phyloP scores from a whole-genome alignment of 73 alveolate genomes.

The Paramecium sonneborni region DNA sequence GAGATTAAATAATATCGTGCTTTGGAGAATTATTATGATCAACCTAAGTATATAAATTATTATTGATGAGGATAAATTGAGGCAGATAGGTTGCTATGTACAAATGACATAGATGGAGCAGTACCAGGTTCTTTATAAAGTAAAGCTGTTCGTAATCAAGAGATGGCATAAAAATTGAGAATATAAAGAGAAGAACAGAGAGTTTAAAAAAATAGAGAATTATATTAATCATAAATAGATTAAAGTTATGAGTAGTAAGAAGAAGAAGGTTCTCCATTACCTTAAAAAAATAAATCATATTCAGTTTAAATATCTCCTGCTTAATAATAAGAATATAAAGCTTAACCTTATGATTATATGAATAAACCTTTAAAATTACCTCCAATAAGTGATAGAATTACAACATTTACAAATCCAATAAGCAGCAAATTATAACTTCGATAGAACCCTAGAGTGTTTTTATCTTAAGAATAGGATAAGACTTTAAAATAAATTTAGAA shows the following conservation, averaged over 20 bases:
- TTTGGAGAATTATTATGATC: constrained; percentile 32
- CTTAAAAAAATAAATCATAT: not conserved
- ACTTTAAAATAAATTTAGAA: not conserved
- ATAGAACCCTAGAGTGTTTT: not conserved
- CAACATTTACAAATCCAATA: not conserved
- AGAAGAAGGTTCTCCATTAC: not conserved
- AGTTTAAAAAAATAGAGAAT: not conserved
- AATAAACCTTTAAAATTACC: not conserved
- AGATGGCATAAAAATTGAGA: not conserved
- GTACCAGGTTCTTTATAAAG: not conserved
- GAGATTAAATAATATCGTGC: constrained; percentile 24
- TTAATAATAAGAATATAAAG: not conserved
- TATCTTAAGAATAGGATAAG: not conserved
- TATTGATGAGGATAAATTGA: not conserved
- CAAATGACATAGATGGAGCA: constrained; percentile 56
- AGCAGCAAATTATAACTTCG: not conserved
- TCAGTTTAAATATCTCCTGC: not conserved
- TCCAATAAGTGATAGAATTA: not conserved
- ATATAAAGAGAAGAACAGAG: not conserved
- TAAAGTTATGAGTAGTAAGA: not conserved
- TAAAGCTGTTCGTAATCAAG: not conserved
- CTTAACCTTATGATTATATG: not conserved
- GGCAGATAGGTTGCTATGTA: constrained; percentile 9
- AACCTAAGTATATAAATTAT: constrained; percentile 4
- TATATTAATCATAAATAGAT: not conserved